Percentiles rank a stretch among this genome's conserved stretches.
Evolutionary conservation across 148 eudicot genomes (phyloP).

Genomic region (Chenopodium berlandieri): DNA sequence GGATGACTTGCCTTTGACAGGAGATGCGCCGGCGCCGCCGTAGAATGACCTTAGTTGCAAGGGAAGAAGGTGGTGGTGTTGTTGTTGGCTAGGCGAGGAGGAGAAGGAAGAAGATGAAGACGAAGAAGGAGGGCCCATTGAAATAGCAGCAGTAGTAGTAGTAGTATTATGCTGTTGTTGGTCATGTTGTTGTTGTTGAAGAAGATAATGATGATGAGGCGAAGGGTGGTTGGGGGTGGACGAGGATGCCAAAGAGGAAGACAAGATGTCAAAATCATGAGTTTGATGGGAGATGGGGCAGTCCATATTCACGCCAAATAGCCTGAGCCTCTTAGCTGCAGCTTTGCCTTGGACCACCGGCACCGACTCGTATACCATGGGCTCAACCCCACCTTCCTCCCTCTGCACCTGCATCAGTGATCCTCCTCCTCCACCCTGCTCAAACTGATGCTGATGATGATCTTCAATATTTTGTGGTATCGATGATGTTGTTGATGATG

Average conservation of each 20-base stretch:
- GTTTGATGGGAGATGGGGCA: constrained; percentile 46
- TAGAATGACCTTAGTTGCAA: constrained; percentile 11
- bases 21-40: too few relatives aligned
- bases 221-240: background rate
- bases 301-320: constrained; percentile 96
- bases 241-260: constrained; percentile 26
- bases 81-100: background rate
- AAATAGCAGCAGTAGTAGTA: background rate
- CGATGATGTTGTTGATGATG: background rate
- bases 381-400: constrained; percentile 24
- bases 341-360: constrained; percentile 75
- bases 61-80: background rate
- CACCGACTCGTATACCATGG: constrained; percentile 58
- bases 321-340: constrained; percentile 72
- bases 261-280: constrained; percentile 35
- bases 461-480: background rate
- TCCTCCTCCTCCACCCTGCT: background rate
- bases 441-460: too few relatives aligned
- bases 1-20: constrained; percentile 43
- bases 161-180: background rate
- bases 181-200: background rate
- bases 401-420: constrained; percentile 1
- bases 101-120: background rate
- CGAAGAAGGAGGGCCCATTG: constrained; percentile 8
- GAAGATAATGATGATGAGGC: constrained; percentile 9